phyloP scores from a whole-genome alignment of 2,329 filamentous ascomycete genomes.

The Pleomassaria siparia region DNA sequence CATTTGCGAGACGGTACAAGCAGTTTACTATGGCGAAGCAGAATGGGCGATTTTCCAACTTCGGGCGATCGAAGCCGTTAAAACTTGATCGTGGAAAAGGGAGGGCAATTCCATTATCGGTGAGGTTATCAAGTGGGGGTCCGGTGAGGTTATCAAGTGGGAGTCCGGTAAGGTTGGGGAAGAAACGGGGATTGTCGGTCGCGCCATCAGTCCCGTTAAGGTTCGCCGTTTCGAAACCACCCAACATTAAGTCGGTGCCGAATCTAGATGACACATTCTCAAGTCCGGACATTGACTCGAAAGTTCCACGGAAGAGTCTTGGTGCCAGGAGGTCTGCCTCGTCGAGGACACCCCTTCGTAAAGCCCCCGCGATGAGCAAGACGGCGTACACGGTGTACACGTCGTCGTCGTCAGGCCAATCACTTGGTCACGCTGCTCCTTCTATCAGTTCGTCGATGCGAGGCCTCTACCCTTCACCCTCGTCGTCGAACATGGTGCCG shows the following conservation, averaged over 20 bases:
- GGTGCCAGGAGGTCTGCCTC: neutral
- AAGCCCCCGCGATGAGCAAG: neutral
- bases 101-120: no score
- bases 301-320: neutral
- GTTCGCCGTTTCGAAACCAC: neutral
- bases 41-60: neutral
- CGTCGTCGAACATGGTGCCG: neutral
- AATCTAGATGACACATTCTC: neutral
- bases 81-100: neutral
- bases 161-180: neutral
- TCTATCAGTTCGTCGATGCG: neutral
- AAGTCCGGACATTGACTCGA: neutral
- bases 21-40: no score
- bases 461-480: neutral
- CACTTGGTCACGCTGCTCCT: neutral
- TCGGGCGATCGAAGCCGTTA: neutral
- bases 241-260: neutral
- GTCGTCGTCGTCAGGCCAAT: neutral
- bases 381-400: neutral
- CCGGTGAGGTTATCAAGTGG: no score
- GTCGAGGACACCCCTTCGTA: neutral
- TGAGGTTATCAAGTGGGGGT: no score
- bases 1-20: no score
- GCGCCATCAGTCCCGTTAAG: neutral
- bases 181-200: neutral